These are phyloP conservation scores for Hortaea werneckii DNA, from an alignment of 2,329 filamentous ascomycete species.

Conservation along the genomic window DNA sequence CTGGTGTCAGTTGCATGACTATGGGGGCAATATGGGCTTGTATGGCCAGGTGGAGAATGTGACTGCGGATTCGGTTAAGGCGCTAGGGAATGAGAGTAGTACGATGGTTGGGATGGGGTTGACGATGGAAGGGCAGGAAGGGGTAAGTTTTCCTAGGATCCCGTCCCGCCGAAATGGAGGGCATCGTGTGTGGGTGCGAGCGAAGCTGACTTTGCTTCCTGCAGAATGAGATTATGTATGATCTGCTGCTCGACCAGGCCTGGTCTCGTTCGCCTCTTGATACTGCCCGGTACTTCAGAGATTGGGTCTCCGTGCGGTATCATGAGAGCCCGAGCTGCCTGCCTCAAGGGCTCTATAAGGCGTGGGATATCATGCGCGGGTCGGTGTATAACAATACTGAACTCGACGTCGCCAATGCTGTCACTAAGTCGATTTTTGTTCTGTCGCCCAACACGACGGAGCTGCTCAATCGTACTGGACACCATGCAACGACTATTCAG, in stretches of 20 bases:
- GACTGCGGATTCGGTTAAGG: no score
- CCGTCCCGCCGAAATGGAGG: no score
- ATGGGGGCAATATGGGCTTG: no score
- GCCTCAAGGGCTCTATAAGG: constrained; percentile 27
- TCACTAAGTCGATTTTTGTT: constrained; percentile 39
- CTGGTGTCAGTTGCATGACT: constrained; percentile 28
- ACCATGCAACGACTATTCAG: constrained; percentile 17
- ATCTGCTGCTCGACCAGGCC: constrained; percentile 15
- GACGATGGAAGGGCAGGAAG: no score
- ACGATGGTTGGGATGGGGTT: no score
- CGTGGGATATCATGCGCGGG: constrained; percentile 38
- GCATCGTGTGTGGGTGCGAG: no score
- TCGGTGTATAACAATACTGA: constrained; percentile 43
- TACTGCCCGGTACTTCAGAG: constrained; percentile 35
- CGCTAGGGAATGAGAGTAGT: no score
- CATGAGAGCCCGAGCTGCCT: not conserved
- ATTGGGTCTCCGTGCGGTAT: constrained; percentile 39
- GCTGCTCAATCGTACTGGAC: constrained; percentile 31
- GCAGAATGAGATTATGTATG: no score
- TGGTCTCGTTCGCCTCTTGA: constrained; percentile 38
- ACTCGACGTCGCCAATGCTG: constrained; percentile 27
- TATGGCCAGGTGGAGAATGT: no score
- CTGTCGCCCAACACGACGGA: constrained; percentile 34
- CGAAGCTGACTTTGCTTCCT: no score
- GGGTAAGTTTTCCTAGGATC: no score